Evolutionary conservation across 768 basidiomycete species (phyloP).

Genomic region (Stropharia rugosoannulata): DNA sequence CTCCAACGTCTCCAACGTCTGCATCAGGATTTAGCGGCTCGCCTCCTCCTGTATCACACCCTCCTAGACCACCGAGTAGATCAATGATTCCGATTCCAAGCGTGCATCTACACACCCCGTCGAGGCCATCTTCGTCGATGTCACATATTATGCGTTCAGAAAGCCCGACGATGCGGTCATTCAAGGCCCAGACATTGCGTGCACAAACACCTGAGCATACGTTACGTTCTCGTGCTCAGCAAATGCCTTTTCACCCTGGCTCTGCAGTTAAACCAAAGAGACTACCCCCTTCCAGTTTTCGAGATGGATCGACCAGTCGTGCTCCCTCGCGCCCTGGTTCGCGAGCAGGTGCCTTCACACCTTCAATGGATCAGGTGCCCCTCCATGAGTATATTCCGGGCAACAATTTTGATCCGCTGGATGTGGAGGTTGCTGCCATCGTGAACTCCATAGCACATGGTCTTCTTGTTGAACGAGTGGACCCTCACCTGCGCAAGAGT

Average conservation of each 20-base stretch:
- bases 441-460: constrained; percentile 80
- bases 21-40: constrained; percentile 43
- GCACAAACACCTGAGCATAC: constrained; percentile 29
- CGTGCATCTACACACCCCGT: constrained; percentile 66
- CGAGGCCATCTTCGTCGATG: constrained; percentile 70
- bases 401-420: constrained; percentile 77
- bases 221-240: constrained; percentile 58
- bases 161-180: constrained; percentile 45
- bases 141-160: constrained; percentile 59
- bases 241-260: constrained; percentile 53
- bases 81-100: constrained; percentile 84
- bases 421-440: constrained; percentile 71
- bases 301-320: constrained; percentile 47
- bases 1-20: constrained; percentile 55
- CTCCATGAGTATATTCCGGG: constrained; percentile 63
- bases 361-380: constrained; percentile 50
- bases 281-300: constrained; percentile 76
- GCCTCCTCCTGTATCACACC: constrained; percentile 45
- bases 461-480: constrained; percentile 75
- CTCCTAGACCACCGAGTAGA: constrained; percentile 74
- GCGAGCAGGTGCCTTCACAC: constrained; percentile 64
- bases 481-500: constrained; percentile 62
- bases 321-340: constrained; percentile 67
- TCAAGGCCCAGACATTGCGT: constrained; percentile 40
- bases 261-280: constrained; percentile 41